A percentile compares a stretch with the other conserved stretches of the same genome.
phyloP scores from a whole-genome alignment of 78 protist genomes.

The Cavenderia fasciculata region DNA sequence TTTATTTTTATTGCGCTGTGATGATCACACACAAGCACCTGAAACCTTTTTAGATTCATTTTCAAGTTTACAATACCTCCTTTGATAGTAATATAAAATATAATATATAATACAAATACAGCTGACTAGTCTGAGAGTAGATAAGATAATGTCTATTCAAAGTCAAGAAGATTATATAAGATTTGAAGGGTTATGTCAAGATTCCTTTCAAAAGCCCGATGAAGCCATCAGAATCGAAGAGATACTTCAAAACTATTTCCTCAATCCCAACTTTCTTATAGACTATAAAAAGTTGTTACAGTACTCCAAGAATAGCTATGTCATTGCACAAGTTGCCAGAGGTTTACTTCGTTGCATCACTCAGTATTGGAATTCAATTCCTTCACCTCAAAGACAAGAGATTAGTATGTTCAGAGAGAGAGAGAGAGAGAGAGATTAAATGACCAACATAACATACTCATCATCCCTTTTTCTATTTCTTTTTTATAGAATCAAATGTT shows the following conservation, averaged over 20 bases:
- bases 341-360: constrained; percentile 47
- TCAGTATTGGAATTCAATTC: constrained; percentile 28
- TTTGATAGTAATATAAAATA: no score
- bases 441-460: background rate
- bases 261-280: constrained; percentile 50
- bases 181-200: constrained; percentile 50
- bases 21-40: no score
- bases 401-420: constrained; percentile 36
- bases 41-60: no score
- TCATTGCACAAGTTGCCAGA: constrained; percentile 50
- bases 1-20: no score
- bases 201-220: constrained; percentile 38
- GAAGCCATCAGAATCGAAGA: constrained; percentile 47
- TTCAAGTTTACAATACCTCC: no score
- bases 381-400: constrained; percentile 38
- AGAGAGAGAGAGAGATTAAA: background rate
- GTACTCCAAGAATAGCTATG: constrained; percentile 55
- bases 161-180: constrained; percentile 52
- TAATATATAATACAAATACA: no score
- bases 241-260: constrained; percentile 38
- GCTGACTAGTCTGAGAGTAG: no score
- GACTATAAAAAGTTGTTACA: constrained; percentile 41
- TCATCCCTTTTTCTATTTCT: background rate
- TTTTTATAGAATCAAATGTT: constrained; percentile 16
- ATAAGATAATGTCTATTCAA: constrained; percentile 48